Conservation (phyloP, 495 filamentous ascomycete species). For the Trichoderma parareesei region DNA sequence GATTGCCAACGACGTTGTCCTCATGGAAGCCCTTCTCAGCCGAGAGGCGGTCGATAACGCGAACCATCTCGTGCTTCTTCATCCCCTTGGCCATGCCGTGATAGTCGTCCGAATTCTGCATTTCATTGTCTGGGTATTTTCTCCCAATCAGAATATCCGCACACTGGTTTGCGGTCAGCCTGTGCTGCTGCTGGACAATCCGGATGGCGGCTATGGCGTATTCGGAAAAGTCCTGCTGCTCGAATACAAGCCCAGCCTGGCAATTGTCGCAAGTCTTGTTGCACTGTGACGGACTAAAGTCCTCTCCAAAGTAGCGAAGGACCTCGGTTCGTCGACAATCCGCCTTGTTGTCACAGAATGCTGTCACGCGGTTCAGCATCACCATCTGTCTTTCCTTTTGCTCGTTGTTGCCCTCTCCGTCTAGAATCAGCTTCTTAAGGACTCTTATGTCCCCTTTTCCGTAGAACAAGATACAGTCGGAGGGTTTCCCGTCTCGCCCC, state of each 20-base stretch:
- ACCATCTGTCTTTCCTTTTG: slow-evolving; percentile 75
- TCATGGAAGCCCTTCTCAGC: slow-evolving; percentile 39
- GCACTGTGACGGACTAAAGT: slow-evolving; percentile 65
- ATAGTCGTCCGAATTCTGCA: slow-evolving; percentile 21
- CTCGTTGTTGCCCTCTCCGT: slow-evolving; percentile 61
- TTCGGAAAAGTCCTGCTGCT: slow-evolving; percentile 65
- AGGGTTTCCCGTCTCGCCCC: slow-evolving; percentile 79
- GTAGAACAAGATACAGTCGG: slow-evolving; percentile 87
- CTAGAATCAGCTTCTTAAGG: slow-evolving; percentile 67
- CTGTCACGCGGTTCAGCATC: slow-evolving; percentile 76
- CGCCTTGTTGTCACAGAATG: slow-evolving; percentile 78
- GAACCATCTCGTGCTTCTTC: slow-evolving; percentile 40
- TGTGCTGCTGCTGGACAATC: slow-evolving; percentile 50
- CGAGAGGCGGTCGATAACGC: slow-evolving; percentile 38
- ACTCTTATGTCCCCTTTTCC: slow-evolving; percentile 58
- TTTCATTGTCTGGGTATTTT: slow-evolving; percentile 30
- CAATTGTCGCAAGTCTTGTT: slow-evolving; percentile 79
- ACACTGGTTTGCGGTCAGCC: slow-evolving; percentile 46
- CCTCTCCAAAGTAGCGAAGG: slow-evolving; percentile 84
- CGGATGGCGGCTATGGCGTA: slow-evolving; percentile 59
- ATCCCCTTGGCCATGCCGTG: slow-evolving; percentile 38
- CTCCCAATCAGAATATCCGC: slow-evolving; percentile 40
- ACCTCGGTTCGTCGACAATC: slow-evolving; percentile 85
- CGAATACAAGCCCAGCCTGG: slow-evolving; percentile 53
- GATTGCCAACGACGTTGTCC: slow-evolving; percentile 31